A percentile compares a stretch with the other conserved stretches of the same genome.
phyloP scores from a whole-genome alignment of 768 basidiomycete genomes.

The Mycena capillaripes region DNA sequence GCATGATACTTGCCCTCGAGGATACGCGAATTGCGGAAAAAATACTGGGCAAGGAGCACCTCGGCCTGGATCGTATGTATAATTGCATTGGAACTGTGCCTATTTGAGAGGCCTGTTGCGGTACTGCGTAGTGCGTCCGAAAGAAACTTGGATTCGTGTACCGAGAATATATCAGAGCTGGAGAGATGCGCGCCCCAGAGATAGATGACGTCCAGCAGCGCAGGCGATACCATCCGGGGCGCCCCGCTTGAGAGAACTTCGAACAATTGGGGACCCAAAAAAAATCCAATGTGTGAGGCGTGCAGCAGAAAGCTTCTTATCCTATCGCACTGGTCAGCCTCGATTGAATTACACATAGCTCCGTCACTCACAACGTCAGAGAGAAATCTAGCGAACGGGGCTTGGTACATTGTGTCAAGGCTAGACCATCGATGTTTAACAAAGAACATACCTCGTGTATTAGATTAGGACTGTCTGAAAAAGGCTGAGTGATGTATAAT shows the following conservation, averaged over 20 bases:
- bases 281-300: conserved; percentile 18
- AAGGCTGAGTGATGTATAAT: background rate
- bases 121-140: conserved; percentile 22
- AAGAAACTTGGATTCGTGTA: conserved; percentile 18
- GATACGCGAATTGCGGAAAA: conserved; percentile 31
- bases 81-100: conserved; percentile 10
- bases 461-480: background rate
- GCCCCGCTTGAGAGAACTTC: conserved; percentile 15
- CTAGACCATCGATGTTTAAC: background rate
- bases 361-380: conserved; percentile 4
- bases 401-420: background rate
- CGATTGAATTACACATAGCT: background rate
- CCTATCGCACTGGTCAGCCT: background rate
- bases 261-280: conserved; percentile 26
- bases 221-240: conserved; percentile 18
- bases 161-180: background rate
- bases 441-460: background rate
- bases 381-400: background rate
- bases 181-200: conserved; percentile 35
- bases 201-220: conserved; percentile 26
- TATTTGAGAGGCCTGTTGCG: background rate
- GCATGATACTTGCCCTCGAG: conserved; percentile 36
- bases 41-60: conserved; percentile 33
- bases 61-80: conserved; percentile 36
- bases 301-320: background rate